Evolutionary conservation across 1,139 yeast species (phyloP), one percentile per base, ranked within the genome.

Genomic region (Candida buenavistaensis): DNA sequence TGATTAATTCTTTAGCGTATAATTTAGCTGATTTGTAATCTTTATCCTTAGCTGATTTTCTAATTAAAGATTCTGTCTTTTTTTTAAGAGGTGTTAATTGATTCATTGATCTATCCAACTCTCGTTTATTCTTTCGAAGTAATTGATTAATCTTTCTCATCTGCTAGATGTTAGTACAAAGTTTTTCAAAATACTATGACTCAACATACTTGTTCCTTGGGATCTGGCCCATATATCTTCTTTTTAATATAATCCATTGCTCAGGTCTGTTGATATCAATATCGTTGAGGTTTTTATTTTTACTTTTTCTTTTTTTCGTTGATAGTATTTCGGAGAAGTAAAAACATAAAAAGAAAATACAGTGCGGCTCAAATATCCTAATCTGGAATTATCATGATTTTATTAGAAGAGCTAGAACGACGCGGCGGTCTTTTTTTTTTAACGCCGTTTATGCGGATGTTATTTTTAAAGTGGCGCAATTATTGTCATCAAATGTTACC

Each of bases 181-280:
- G 13, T 7, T 32, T 29, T 32, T 23, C 20, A n/a, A n/a, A n/a
- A n/a, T n/a, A n/a, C n/a, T n/a, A n/a, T n/a, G n/a, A n/a, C 28
- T 11, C 5, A 15, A 62, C 78, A 35, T 62, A 72, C 79, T 51
- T 88, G 97, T 53, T 92, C 97, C 52, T 82, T 82, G 30, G 97
- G 96, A 57, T 89, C 96, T 0, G 96, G 96, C 1, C 97, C 98
- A 82, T 94, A 90, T 34, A 90, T 80, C 7, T 90, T 86, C 55
- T 81, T 80, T 63, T 87, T 89, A 29, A 90, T 62, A 51, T 67
- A 79, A 47, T 84, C 87, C 92, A 84, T 83, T 79, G 47, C 84
- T 87, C 92, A 84, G 83, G 36, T 26, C 23, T 12, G 27, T 10
- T 17, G 19, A 17, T 17, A 17, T 6, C 19, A 6, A 17, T 17